Conservation (phyloP, 2,329 filamentous ascomycete species). For the Ophiostoma ulmi region DNA sequence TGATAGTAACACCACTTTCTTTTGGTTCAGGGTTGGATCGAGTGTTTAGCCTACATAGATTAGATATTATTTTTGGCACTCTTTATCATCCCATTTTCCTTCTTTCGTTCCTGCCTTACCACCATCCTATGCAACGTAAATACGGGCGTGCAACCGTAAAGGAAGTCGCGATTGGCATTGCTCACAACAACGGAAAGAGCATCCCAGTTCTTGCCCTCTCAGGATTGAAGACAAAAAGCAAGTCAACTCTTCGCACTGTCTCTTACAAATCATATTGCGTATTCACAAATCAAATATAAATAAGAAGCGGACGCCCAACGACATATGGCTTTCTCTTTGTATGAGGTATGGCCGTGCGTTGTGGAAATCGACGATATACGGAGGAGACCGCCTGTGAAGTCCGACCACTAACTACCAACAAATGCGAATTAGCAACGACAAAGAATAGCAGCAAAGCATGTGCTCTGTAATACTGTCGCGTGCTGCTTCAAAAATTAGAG, state of each 20-base stretch:
- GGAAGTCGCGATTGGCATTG: not conserved
- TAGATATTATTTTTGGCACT: not conserved
- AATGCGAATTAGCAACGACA: not conserved
- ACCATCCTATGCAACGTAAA: not conserved
- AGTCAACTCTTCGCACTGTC: not conserved
- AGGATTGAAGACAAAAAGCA: not conserved
- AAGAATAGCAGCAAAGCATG: not conserved
- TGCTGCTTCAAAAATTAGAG: too few species aligned
- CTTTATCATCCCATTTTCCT: not conserved
- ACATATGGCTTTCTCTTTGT: not conserved
- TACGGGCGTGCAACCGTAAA: not conserved
- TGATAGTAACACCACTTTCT: not conserved
- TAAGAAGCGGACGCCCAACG: not conserved
- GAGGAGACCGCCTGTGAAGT: not conserved
- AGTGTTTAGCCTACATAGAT: not conserved
- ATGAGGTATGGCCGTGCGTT: not conserved
- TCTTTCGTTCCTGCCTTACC: not conserved
- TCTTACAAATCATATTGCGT: not conserved
- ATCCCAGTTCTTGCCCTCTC: not conserved
- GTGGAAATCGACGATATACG: constrained; percentile 14
- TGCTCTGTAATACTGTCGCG: not conserved
- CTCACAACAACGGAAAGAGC: not conserved
- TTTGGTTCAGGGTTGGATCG: too few species aligned
- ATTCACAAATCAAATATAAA: not conserved
- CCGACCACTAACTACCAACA: not conserved